These are phyloP conservation scores for Orbilia javanica DNA, from an alignment of 2,329 filamentous ascomycete species.

Conservation along the genomic window DNA sequence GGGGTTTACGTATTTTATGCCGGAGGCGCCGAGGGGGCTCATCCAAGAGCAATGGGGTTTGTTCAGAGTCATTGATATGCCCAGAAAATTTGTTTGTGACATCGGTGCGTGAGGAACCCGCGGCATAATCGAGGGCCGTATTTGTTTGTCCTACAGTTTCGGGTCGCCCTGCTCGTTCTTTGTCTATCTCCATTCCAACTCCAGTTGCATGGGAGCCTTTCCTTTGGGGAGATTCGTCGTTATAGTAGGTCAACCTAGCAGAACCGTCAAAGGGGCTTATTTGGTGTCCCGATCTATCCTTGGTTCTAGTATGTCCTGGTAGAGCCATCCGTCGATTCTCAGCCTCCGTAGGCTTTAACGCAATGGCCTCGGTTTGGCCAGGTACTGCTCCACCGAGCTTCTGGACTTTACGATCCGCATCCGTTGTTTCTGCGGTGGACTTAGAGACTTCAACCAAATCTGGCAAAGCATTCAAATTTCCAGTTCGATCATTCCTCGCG, in stretches of 20 bases:
- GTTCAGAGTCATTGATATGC: not conserved
- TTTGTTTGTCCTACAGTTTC: not conserved
- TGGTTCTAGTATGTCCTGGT: not conserved
- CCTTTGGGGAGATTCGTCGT: not conserved
- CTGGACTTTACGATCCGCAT: not conserved
- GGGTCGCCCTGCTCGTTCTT: not conserved
- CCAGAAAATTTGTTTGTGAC: not conserved
- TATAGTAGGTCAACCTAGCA: not conserved
- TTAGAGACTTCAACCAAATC: not conserved
- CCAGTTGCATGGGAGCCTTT: not conserved
- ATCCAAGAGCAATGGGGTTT: not conserved
- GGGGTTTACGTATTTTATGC: slow-evolving; percentile 12
- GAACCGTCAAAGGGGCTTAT: not conserved
- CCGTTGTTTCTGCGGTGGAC: not conserved
- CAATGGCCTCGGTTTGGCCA: not conserved
- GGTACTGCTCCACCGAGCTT: not conserved
- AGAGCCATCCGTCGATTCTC: not conserved
- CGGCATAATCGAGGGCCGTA: not conserved
- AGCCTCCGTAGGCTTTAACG: not conserved
- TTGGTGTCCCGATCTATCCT: not conserved
- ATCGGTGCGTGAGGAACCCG: not conserved
- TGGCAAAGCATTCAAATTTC: not conserved
- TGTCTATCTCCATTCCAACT: too few species aligned
- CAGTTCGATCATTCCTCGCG: slow-evolving; percentile 8
- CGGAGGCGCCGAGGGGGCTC: slow-evolving; percentile 32